Evolutionary conservation across 306 rosid species (phyloP).

Genomic region (Prosopis cineraria): DNA sequence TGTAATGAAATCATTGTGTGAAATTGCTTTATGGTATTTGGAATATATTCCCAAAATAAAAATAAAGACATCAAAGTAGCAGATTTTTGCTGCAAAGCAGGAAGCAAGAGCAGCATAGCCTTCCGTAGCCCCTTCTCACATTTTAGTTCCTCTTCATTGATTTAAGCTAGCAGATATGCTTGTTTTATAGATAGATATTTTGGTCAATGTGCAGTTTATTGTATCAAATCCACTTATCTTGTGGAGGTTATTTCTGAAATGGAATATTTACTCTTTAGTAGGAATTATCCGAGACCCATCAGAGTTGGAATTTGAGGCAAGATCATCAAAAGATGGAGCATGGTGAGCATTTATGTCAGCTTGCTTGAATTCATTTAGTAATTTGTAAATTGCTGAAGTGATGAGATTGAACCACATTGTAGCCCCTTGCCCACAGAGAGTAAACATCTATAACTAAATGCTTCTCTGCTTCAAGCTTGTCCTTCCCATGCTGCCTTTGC

Average conservation of each 20-base stretch:
- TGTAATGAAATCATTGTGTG: constrained; percentile 8
- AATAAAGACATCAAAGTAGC: constrained; percentile 12
- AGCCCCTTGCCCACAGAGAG: background rate
- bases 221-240: constrained; percentile 7
- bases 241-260: constrained; percentile 29
- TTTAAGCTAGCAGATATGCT: constrained; percentile 11
- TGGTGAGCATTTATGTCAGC: constrained; percentile 56
- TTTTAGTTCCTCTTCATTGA: constrained; percentile 1
- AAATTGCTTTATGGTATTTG: constrained; percentile 24
- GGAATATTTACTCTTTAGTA: constrained; percentile 43
- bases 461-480: background rate
- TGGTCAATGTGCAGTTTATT: background rate
- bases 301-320: constrained; percentile 89
- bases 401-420: background rate
- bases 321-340: constrained; percentile 91
- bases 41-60: constrained; percentile 18
- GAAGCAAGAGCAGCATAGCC: constrained; percentile 12
- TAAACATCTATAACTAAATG: background rate
- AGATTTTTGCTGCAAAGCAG: constrained; percentile 6
- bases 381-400: background rate
- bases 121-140: constrained; percentile 13
- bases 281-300: constrained; percentile 53
- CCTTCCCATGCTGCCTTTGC: background rate
- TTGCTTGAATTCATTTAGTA: background rate
- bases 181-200: background rate